These are phyloP conservation scores for Pythium rhizo-oryzae DNA, from an alignment of 352 stramenopile species.

Conservation along the genomic window DNA sequence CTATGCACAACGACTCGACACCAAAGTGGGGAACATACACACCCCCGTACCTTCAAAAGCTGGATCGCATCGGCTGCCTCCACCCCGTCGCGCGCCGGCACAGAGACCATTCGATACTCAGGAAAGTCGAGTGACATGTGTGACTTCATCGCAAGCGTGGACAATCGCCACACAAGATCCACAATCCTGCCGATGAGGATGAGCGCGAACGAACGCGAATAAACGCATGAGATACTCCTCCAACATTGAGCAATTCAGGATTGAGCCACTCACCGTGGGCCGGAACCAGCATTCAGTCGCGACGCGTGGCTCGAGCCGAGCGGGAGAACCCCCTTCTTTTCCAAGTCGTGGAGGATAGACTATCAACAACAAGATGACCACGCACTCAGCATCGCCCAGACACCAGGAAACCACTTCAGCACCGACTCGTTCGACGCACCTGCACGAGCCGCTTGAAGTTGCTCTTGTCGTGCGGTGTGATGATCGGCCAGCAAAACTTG, in stretches of 20 bases:
- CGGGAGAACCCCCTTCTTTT: conserved; percentile 44
- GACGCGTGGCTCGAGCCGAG: conserved; percentile 58
- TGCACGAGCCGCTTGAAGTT: conserved; percentile 67
- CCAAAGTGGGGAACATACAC: neutral
- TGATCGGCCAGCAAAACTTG: conserved; percentile 55
- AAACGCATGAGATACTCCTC: neutral
- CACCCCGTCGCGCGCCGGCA: conserved; percentile 11
- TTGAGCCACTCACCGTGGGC: conserved; percentile 35
- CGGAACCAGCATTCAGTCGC: conserved; percentile 51
- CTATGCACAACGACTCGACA: too few relatives aligned
- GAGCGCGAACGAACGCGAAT: neutral
- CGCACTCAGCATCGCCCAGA: too few relatives aligned
- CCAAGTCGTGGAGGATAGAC: conserved; percentile 45
- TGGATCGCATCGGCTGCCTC: conserved; percentile 31
- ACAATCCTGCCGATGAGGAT: conserved; percentile 34
- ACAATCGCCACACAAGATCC: conserved; percentile 57
- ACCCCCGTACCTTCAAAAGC: conserved; percentile 24
- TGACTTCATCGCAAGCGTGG: conserved; percentile 43
- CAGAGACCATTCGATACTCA: conserved; percentile 13
- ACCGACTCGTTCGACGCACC: conserved; percentile 28
- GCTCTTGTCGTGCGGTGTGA: conserved; percentile 59
- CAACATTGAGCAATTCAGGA: neutral
- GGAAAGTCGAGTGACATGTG: conserved; percentile 29
- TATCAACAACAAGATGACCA: conserved; percentile 7
- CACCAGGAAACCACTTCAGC: neutral